Evolutionary conservation across 768 basidiomycete species (phyloP).

Genomic region (Lactarius sanguifluus): DNA sequence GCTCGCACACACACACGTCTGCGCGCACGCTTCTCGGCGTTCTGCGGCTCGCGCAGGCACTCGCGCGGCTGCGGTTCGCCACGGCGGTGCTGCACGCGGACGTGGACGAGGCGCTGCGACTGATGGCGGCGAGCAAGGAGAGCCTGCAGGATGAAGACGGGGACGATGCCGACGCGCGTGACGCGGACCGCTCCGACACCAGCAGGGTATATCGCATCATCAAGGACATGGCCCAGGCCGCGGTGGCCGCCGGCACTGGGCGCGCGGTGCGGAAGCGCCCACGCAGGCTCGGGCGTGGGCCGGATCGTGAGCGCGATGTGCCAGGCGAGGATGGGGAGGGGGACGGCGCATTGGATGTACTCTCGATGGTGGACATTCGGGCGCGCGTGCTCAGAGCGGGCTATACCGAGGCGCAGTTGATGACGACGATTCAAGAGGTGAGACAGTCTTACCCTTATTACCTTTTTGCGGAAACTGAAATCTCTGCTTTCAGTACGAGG

Average conservation of each 20-base stretch:
- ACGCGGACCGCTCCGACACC: constrained; percentile 72
- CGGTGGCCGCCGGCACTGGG: constrained; percentile 37
- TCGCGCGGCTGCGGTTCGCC: constrained; percentile 87
- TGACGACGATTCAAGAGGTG: constrained; percentile 81
- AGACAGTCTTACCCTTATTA: constrained; percentile 34
- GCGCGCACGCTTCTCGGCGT: constrained; percentile 94
- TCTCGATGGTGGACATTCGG: constrained; percentile 86
- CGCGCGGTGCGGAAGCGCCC: constrained; percentile 51
- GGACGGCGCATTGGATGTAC: constrained; percentile 52
- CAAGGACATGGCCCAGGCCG: constrained; percentile 70
- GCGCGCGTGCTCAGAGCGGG: constrained; percentile 82
- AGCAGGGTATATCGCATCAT: constrained; percentile 90
- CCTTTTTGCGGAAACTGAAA: not conserved
- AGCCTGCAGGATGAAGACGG: constrained; percentile 81
- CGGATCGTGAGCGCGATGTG: constrained; percentile 66
- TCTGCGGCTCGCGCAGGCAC: constrained; percentile 90
- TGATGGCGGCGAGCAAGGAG: constrained; percentile 97
- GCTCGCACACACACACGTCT: constrained; percentile 92
- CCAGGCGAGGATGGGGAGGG: constrained; percentile 50
- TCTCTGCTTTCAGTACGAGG: constrained; percentile 68
- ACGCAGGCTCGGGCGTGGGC: constrained; percentile 52
- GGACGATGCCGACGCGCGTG: constrained; percentile 49
- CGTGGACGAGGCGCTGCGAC: constrained; percentile 92
- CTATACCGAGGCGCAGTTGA: constrained; percentile 88
- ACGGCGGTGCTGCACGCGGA: constrained; percentile 79